Base-by-base conservation (phyloP, 2,329 filamentous ascomycete genomes). In the Curvularia hawaiiensis region DNA sequence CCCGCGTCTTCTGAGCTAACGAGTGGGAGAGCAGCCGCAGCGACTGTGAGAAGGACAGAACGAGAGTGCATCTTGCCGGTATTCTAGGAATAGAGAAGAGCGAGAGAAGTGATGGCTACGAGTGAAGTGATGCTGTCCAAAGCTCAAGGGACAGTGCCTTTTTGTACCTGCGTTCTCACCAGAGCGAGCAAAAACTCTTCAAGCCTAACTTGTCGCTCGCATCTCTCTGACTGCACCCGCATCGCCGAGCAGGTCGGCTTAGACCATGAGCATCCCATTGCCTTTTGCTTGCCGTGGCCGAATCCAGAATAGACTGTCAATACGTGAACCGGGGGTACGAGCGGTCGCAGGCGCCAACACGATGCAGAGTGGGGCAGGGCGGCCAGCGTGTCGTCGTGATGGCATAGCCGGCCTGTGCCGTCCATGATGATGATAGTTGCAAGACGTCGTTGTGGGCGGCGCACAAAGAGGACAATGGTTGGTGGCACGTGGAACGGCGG, bases 1-100 rank as follows among this genome's bases (percentile, higher is more conserved):
- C 63, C 7, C 58, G 56, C 52, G 18, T 40, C 53, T 40, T 71
- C 62, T 11, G 69, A 58, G 22, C 48, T 57, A 43, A 63, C 68
- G 22, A 71, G 43, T 6, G 72, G 67, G 20, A 75, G 35, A 2
- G 73, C 54, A 22, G 65, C 59, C 52, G 66, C 65, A 54, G 69
- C 51, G 46, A 65, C 65, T 47, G 63, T 55, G 6, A 74, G 46
- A 14, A 63, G 58, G 8, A 61, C 44, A 51, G 64, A 72, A 50
- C 66, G 69, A 70, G 66, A 61, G 55, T 59, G 59, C 60, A 59
- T 77, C 48, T 38, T 55, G 56, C 20, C 43, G 39, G 26, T n/a
- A 16, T 14, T 26, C 31, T 38, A 48, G 38, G 46, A 11, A 53
- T 52, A 60, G 51, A 20, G 47, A 58, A 39, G 35, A 50, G 44